Conservation (phyloP, 129 eudicot species). For the Pulicaria dysenterica region DNA sequence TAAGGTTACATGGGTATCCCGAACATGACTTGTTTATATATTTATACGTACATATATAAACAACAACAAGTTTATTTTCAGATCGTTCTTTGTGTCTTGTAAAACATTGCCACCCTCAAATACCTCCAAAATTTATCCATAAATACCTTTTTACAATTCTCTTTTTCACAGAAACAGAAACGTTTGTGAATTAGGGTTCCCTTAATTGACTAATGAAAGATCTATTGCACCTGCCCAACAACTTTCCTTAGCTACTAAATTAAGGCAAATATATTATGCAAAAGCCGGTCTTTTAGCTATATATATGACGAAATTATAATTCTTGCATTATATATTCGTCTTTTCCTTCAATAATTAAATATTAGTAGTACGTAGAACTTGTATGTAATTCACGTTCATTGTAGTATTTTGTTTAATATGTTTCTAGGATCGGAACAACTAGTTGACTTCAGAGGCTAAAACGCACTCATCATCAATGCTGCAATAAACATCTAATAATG, state of each 20-base stretch:
- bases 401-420: too few relatives aligned
- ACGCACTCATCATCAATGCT: neutral
- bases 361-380: neutral
- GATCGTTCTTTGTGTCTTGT: too few relatives aligned
- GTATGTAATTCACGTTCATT: neutral
- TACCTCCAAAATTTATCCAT: too few relatives aligned
- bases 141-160: too few relatives aligned
- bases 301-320: neutral
- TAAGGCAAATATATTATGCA: neutral
- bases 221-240: neutral
- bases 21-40: too few relatives aligned
- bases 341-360: neutral
- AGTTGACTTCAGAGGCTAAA: neutral
- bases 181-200: neutral
- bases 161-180: neutral
- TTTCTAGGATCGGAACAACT: too few relatives aligned
- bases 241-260: constrained; percentile 21
- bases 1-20: too few relatives aligned
- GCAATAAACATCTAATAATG: neutral
- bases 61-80: too few relatives aligned
- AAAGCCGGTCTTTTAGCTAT: neutral
- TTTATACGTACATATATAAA: too few relatives aligned
- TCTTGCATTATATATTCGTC: neutral
- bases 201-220: constrained; percentile 12
- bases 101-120: too few relatives aligned